phyloP scores from a whole-genome alignment of 78 protist genomes.

The Tieghemostelium lacteum region DNA sequence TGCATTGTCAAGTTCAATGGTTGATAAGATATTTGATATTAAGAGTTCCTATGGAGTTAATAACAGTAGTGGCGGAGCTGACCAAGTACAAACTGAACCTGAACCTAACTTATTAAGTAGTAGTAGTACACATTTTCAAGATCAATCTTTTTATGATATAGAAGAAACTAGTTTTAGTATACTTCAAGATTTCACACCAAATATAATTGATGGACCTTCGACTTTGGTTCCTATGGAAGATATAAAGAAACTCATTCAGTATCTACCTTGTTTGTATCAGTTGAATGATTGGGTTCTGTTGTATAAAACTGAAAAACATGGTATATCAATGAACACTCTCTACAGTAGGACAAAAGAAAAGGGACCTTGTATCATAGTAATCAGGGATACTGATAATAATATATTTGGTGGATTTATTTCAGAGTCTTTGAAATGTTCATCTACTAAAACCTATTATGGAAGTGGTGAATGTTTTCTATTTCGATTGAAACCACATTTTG shows the following conservation, averaged over 20 bases:
- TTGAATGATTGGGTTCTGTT: conserved; percentile 28
- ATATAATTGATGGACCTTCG: background rate
- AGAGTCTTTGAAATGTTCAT: conserved; percentile 8
- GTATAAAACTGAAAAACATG: conserved; percentile 45
- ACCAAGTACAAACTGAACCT: no score
- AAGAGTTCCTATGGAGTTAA: background rate
- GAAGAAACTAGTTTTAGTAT: no score
- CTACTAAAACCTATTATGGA: conserved; percentile 32
- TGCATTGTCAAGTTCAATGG: background rate
- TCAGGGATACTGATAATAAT: conserved; percentile 18
- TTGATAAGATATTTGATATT: background rate
- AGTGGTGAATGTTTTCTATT: conserved; percentile 58
- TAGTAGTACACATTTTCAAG: no score
- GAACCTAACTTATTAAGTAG: no score
- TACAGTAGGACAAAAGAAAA: conserved; percentile 14
- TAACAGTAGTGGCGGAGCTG: background rate
- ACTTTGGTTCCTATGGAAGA: background rate
- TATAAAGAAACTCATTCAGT: background rate
- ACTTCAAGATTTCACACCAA: no score
- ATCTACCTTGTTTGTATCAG: conserved; percentile 16
- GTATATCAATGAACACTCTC: conserved; percentile 54
- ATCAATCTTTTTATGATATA: no score
- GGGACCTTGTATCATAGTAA: conserved; percentile 34
- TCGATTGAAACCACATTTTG: conserved; percentile 11
- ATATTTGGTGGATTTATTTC: conserved; percentile 67